Evolutionary conservation across 2,329 filamentous ascomycete genomes (phyloP).

Genomic region (Aspergillus sp.): DNA sequence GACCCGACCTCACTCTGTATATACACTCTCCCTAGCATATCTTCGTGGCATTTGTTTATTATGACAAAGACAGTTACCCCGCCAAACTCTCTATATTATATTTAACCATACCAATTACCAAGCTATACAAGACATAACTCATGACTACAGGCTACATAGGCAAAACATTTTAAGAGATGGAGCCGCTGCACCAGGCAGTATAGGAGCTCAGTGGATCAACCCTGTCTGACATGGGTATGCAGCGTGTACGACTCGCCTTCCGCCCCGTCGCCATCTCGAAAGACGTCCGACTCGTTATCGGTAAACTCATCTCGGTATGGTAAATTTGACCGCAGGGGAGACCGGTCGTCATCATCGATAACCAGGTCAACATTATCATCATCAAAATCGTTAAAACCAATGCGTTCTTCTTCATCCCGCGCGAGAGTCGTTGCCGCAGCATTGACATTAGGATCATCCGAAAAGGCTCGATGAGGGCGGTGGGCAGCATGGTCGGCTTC

Average conservation of each 20-base stretch:
- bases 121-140: constrained; percentile 8
- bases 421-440: constrained; percentile 41
- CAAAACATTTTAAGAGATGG: neutral
- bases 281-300: constrained; percentile 53
- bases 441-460: constrained; percentile 41
- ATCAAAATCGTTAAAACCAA: constrained; percentile 43
- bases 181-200: neutral
- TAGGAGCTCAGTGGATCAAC: constrained; percentile 8
- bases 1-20: neutral
- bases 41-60: neutral
- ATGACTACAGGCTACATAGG: constrained; percentile 7
- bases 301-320: constrained; percentile 57
- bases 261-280: constrained; percentile 41
- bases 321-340: constrained; percentile 27
- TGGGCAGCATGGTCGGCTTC: constrained; percentile 36
- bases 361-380: constrained; percentile 42
- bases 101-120: neutral
- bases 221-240: constrained; percentile 35
- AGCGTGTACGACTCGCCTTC: constrained; percentile 42
- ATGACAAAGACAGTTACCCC: neutral
- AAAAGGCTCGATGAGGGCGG: constrained; percentile 34
- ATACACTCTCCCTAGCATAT: neutral
- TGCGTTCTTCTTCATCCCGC: constrained; percentile 44
- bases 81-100: neutral
- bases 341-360: constrained; percentile 48